A percentile compares a stretch with the other conserved stretches of the same genome.
Evolutionary conservation across 345 rosid genomes (phyloP).

Genomic region (Salix exigua): DNA sequence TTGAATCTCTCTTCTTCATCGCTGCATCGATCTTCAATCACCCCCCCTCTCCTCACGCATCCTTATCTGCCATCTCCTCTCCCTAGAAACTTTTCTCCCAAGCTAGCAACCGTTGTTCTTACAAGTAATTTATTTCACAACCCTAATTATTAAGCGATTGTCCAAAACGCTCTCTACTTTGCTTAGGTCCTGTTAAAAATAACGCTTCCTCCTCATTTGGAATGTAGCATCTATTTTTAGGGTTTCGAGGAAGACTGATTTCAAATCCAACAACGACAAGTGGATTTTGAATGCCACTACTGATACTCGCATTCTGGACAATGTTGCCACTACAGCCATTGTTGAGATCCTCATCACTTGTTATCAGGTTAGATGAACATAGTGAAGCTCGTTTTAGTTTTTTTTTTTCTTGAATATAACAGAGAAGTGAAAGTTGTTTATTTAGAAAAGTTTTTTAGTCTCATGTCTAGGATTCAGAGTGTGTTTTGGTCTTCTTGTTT

Average conservation of each 20-base stretch:
- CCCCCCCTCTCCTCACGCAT: no score
- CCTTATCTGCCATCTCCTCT: no score
- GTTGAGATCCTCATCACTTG: conserved; percentile 71
- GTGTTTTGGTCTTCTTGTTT: background rate
- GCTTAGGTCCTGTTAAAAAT: background rate
- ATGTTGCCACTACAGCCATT: conserved; percentile 28
- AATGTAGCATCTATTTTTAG: conserved; percentile 5
- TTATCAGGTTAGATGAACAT: conserved; percentile 48
- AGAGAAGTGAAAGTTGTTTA: background rate
- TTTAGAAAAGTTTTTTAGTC: background rate
- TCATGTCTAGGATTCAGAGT: background rate
- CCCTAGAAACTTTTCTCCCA: no score
- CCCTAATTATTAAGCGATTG: no score
- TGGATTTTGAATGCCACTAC: conserved; percentile 39
- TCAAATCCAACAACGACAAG: background rate
- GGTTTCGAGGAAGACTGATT: conserved; percentile 8
- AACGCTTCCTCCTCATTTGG: background rate
- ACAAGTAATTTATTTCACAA: no score
- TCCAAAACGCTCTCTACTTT: background rate
- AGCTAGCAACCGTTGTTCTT: no score
- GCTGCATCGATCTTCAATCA: no score
- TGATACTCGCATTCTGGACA: conserved; percentile 48
- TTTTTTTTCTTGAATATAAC: background rate
- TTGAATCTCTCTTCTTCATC: no score
- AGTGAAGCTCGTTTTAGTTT: background rate